Base-by-base conservation (phyloP, 2,329 filamentous ascomycete genomes). In the Penicillium sp. region DNA sequence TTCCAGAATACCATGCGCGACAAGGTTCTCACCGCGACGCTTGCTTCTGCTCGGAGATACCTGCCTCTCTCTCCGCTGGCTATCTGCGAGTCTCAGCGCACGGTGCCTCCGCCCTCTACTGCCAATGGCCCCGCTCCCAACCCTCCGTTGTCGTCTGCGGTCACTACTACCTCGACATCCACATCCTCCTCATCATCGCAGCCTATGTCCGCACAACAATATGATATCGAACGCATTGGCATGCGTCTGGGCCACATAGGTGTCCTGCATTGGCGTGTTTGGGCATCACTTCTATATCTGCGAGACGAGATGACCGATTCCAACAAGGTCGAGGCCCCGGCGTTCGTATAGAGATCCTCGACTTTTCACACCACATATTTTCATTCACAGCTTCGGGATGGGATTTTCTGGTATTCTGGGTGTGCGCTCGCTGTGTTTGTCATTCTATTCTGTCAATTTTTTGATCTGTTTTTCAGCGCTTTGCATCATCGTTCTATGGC, bases 251-350 rank as follows among this genome's bases (percentile, higher is more conserved):
- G 91, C 6, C 94, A 97, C 70, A 86, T 97, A 46, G 87, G 90
- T 14, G 83, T 95, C 6, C 78, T 98, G 24, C 92, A 97, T 75
- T 97, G 93, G 92, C 85, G 91, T 50, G 89, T 96, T 3, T 98
- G 93, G 92, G 85, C 85, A 1, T 85, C 86, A 2, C 80, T 96
- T 54, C 86, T 89, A 13, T 96, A 96, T 54, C 65, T 73, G 24
- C 65, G 70, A 22, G 73, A 75, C 40, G 60, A 63, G 49, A 61
- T 64, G 37, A 64, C 64, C 7, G 62, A 65, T 19, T 56, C 58
- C 7, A 44, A 54, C 6, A 44, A 54, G 18, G 18, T 53, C 10
- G 62, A 61, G 3, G 22, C 65, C 6, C 46, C 47, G 1, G 40
- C 35, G 1, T 60, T 71, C 37, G 46, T 69, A 33, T 68, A 60